Conservation (phyloP, 129 eudicot genomes). For the Silybum marianum region DNA sequence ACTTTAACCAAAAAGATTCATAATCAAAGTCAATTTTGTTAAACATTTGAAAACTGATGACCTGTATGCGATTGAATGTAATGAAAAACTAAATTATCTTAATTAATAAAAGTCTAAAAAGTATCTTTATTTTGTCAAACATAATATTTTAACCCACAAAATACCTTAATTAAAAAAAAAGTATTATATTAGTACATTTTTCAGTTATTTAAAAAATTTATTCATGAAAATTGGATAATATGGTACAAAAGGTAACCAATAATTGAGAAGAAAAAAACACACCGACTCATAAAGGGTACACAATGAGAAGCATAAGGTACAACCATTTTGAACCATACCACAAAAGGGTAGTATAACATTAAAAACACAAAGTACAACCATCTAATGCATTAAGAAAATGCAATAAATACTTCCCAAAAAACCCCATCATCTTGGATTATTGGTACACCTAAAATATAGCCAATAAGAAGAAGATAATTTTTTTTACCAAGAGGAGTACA, state of each 20-base stretch:
- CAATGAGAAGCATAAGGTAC: neutral
- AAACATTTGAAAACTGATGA: too few relatives aligned
- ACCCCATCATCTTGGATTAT: conserved; percentile 16
- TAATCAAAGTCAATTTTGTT: too few relatives aligned
- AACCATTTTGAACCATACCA: neutral
- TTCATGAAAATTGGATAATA: conserved; percentile 33
- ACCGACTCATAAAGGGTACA: conserved; percentile 22
- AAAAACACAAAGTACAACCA: conserved; percentile 15
- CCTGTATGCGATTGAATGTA: too few relatives aligned
- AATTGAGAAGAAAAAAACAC: conserved; percentile 3
- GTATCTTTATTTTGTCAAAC: too few relatives aligned
- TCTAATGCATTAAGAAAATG: conserved; percentile 7
- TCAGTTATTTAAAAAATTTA: neutral
- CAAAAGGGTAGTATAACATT: neutral
- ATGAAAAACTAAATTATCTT: too few relatives aligned
- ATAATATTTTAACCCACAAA: too few relatives aligned
- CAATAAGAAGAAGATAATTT: neutral
- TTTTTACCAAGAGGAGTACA: conserved; percentile 16
- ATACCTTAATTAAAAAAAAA: too few relatives aligned
- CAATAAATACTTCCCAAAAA: conserved; percentile 18
- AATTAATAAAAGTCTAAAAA: too few relatives aligned
- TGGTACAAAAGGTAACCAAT: conserved; percentile 23
- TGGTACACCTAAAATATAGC: conserved; percentile 16
- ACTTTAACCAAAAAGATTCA: too few relatives aligned
- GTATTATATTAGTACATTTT: too few relatives aligned